Evolutionary conservation across 306 rosid species (phyloP).

Genomic region (Prunus mira): DNA sequence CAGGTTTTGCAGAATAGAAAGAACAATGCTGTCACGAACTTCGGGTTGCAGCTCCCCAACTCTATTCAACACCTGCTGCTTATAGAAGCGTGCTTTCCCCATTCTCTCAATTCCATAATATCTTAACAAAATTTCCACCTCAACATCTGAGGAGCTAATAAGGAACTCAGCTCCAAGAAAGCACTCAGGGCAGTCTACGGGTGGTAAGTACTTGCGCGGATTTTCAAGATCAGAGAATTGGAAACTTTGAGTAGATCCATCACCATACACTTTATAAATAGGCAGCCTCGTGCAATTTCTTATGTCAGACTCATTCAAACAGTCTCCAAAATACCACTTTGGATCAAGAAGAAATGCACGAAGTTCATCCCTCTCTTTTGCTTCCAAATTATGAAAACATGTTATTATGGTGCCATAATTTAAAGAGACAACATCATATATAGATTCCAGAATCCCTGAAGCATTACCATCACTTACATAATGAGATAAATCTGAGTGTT

Average conservation of each 20-base stretch:
- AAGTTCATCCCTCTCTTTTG: constrained; percentile 69
- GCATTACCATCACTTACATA: constrained; percentile 70
- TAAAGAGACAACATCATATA: constrained; percentile 49
- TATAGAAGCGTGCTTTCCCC: constrained; percentile 79
- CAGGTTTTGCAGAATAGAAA: constrained; percentile 69
- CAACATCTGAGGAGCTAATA: constrained; percentile 53
- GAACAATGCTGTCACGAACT: constrained; percentile 73
- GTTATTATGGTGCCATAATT: constrained; percentile 41
- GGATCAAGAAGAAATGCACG: constrained; percentile 80
- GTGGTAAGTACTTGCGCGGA: constrained; percentile 78
- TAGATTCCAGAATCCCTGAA: constrained; percentile 64
- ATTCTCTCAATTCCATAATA: constrained; percentile 77
- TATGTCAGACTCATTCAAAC: constrained; percentile 51
- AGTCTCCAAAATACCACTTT: constrained; percentile 81
- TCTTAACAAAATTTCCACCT: constrained; percentile 71
- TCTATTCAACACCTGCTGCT: constrained; percentile 57
- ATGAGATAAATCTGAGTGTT: constrained; percentile 63
- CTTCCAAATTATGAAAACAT: constrained; percentile 54
- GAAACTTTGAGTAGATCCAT: constrained; percentile 48
- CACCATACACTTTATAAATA: constrained; percentile 63
- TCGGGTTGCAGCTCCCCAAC: constrained; percentile 72
- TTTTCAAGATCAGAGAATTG: constrained; percentile 73
- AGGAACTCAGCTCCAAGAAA: constrained; percentile 76
- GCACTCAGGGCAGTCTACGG: constrained; percentile 66
- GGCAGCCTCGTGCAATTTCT: constrained; percentile 70